phyloP scores from a whole-genome alignment of 352 stramenopile species.

The Blastocystis sp. region DNA sequence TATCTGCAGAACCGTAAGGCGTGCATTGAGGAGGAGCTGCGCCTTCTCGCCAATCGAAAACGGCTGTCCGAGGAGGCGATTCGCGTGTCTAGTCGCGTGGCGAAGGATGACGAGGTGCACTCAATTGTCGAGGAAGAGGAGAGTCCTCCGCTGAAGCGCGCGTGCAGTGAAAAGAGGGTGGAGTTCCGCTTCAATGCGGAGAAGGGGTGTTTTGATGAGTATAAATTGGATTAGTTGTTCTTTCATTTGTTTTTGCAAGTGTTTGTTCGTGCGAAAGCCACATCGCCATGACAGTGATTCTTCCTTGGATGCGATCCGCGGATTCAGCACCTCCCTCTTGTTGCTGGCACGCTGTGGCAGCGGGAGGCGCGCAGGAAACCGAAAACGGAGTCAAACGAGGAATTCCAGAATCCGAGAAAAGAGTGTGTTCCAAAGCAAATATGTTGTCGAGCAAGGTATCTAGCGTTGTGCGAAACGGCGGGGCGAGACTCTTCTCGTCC shows the following conservation, averaged over 20 bases:
- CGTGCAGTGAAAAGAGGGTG: not conserved
- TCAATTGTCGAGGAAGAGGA: not conserved
- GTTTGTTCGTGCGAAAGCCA: too few relatives aligned
- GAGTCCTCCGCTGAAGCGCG: not conserved
- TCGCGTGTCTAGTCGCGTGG: not conserved
- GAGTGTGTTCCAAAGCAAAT: not conserved
- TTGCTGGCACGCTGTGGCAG: too few relatives aligned
- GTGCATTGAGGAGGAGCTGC: constrained; percentile 39
- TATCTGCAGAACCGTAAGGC: constrained; percentile 26
- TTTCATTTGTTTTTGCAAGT: not conserved
- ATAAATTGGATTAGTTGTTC: not conserved
- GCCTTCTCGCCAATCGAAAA: constrained; percentile 8
- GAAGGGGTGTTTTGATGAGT: constrained; percentile 32
- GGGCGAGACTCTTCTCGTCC: constrained; percentile 7
- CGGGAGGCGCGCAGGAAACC: too few relatives aligned
- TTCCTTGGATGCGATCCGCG: too few relatives aligned
- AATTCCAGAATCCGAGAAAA: too few relatives aligned
- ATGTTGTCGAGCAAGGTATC: not conserved
- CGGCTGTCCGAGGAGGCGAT: not conserved
- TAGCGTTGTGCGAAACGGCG: not conserved
- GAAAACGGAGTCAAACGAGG: too few relatives aligned
- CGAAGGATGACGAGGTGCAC: not conserved
- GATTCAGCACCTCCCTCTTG: too few relatives aligned
- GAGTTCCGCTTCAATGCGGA: constrained; percentile 24
- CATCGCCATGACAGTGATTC: too few relatives aligned